These are phyloP conservation scores for Chrysosporium queenslandicum DNA, from an alignment of 2,329 filamentous ascomycete species.

Conservation along the genomic window DNA sequence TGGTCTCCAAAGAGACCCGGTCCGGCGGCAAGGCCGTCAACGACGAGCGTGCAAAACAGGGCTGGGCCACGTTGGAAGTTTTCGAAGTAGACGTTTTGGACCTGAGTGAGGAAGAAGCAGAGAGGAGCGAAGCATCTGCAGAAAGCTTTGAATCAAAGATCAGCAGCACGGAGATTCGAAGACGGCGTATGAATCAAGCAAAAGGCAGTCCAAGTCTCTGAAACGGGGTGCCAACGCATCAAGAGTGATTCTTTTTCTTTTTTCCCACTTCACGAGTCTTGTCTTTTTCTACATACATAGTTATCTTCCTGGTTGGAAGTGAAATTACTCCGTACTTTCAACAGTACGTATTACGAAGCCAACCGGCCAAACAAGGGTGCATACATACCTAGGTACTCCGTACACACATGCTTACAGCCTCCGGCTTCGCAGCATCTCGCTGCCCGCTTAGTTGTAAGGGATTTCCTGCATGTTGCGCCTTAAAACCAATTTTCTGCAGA, in stretches of 20 bases:
- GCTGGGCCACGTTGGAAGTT: conserved; percentile 65
- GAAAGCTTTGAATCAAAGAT: conserved; percentile 72
- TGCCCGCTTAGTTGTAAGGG: background rate
- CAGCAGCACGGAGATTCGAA: conserved; percentile 77
- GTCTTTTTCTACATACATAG: too few relatives aligned
- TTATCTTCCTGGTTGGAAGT: conserved; percentile 4
- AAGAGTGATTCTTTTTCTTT: background rate
- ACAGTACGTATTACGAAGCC: conserved; percentile 9
- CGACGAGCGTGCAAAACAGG: conserved; percentile 62
- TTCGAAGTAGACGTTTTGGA: conserved; percentile 88
- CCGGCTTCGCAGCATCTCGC: background rate
- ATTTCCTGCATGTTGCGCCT: background rate
- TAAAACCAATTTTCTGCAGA: too few relatives aligned
- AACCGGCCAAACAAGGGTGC: conserved; percentile 4
- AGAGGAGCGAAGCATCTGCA: conserved; percentile 33
- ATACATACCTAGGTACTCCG: background rate
- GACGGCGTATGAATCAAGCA: conserved; percentile 36
- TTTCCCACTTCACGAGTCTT: background rate
- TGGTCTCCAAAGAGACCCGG: conserved; percentile 81
- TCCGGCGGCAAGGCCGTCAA: conserved; percentile 79
- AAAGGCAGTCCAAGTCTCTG: conserved; percentile 22
- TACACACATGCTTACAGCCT: conserved; percentile 2
- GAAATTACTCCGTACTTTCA: background rate
- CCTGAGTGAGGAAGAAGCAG: conserved; percentile 46
- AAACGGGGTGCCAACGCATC: conserved; percentile 5